Base-by-base conservation (phyloP, 441 rosid species). In the Arabidopsis lyrata region DNA sequence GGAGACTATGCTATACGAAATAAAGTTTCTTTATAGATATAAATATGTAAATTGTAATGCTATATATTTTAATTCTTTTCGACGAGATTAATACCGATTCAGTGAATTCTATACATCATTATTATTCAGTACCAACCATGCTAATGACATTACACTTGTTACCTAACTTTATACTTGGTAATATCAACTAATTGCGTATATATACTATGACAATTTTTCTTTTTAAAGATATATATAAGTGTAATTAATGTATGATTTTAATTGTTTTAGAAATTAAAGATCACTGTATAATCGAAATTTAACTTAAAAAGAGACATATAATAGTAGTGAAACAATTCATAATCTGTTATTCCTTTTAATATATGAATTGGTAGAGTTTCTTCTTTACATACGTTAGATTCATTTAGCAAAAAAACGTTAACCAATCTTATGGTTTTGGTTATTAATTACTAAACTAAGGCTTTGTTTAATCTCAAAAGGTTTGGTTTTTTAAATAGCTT, bases 1-100 rank as follows among this genome's bases (percentile, higher is more conserved):
- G 10, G 38, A 56, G 56, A 55, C 64, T 49, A 63, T 2, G 32
- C 16, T 52, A 27, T 63, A 55, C 49, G 38, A 2, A n/a, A 14
- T 45, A 54, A 63, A 72, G 63, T 11, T 41, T 53, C 15, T 22
- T 5, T 42, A 8, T 27, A 44, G 24, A 45, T 15, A 41, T 27
- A 22, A 13, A 27, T n/a, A 10, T 27, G 5, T 2, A 11, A 52
- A 29, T 29, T 4, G 1, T 47, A 44, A 62, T 48, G 32, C 42
- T 47, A 44, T 45, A 6, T 60, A 24, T 41, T 22, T 55, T 13
- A 2, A 32, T 3, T 31, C 8, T 18, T 10, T 12, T 39, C n/a
- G 34, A 50, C n/a, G 24, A 36, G 47, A 50, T 14, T 50, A 34
- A 36, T 52, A 24, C 38, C 24, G 22, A 38, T 31, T 52, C 5